These are phyloP conservation scores for Mrakiaceae sp. DNA, from an alignment of 1,284 basidiomycete genomes.

Conservation along the genomic window DNA sequence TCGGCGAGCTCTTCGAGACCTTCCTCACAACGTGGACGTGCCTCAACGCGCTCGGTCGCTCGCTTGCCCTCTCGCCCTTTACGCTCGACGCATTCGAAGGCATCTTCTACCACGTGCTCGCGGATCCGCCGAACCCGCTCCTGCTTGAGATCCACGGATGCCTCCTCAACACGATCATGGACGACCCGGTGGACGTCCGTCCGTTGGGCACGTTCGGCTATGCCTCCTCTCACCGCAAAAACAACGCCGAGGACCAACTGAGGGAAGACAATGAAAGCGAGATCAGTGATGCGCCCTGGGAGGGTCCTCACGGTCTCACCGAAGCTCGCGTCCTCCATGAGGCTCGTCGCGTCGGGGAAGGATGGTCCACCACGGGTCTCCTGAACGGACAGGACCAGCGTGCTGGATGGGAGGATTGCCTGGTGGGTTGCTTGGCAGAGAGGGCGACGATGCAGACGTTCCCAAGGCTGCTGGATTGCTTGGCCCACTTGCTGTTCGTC, in stretches of 20 bases:
- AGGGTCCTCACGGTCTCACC: slow-evolving; percentile 17
- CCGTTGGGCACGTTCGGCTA: background rate
- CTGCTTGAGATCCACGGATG: slow-evolving; percentile 80
- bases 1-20: slow-evolving; percentile 66
- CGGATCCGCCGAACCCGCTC: slow-evolving; percentile 60
- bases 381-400: slow-evolving; percentile 25
- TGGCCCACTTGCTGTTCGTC: slow-evolving; percentile 63
- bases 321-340: slow-evolving; percentile 1
- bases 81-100: slow-evolving; percentile 88
- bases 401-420: slow-evolving; percentile 59
- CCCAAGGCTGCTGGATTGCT: slow-evolving; percentile 58
- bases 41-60: slow-evolving; percentile 78
- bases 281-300: slow-evolving; percentile 31
- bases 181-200: background rate
- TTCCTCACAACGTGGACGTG: slow-evolving; percentile 89
- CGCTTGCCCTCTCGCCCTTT: slow-evolving; percentile 78
- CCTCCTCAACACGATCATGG: slow-evolving; percentile 70
- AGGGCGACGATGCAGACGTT: slow-evolving; percentile 65
- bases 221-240: slow-evolving; percentile 18
- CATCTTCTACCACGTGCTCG: slow-evolving; percentile 62
- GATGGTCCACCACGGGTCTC: slow-evolving; percentile 18
- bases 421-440: slow-evolving; percentile 61
- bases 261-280: slow-evolving; percentile 24
- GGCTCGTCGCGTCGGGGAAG: slow-evolving; percentile 22
- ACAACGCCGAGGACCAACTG: slow-evolving; percentile 20